Percentiles rank a stretch among this genome's conserved stretches.
These are phyloP conservation scores for Ogataea polymorpha DNA, from an alignment of 805 yeast genomes.

Conservation along the genomic window DNA sequence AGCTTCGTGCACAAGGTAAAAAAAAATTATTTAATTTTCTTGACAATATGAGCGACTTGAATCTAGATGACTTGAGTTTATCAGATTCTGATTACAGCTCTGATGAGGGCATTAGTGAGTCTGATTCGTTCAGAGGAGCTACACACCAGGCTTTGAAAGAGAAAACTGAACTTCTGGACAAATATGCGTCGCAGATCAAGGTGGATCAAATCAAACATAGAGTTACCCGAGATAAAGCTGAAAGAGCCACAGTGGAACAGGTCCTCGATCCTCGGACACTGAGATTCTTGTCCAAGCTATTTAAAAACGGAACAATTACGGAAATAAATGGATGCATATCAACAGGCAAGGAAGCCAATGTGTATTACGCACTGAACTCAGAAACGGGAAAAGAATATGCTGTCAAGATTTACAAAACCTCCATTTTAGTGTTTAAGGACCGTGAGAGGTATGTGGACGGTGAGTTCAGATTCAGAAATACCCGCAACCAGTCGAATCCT, in stretches of 20 bases:
- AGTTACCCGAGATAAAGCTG: constrained; percentile 75
- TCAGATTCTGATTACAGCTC: constrained; percentile 13
- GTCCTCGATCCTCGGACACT: constrained; percentile 94
- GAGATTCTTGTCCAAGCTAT: constrained; percentile 73
- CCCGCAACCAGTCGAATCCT: constrained; percentile 85
- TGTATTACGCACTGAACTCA: constrained; percentile 70
- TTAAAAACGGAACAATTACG: constrained; percentile 78
- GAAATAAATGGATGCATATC: constrained; percentile 90
- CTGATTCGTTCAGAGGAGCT: not conserved
- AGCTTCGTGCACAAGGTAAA: constrained; percentile 2
- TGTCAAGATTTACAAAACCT: constrained; percentile 91
- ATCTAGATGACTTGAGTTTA: constrained; percentile 6
- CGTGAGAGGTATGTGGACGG: constrained; percentile 95
- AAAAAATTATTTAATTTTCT: constrained; percentile 1
- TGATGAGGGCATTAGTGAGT: constrained; percentile 2
- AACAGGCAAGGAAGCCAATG: constrained; percentile 99
- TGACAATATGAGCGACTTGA: constrained; percentile 3
- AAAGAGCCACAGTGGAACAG: constrained; percentile 95
- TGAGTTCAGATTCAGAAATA: constrained; percentile 85
- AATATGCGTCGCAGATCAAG: constrained; percentile 62
- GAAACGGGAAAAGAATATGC: constrained; percentile 62
- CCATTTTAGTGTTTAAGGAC: constrained; percentile 94
- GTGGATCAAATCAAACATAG: constrained; percentile 59
- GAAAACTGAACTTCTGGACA: constrained; percentile 52
- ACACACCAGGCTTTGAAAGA: constrained; percentile 26